Conservation (phyloP, 2,329 filamentous ascomycete species). For the Verticillium zaregamsianum region DNA sequence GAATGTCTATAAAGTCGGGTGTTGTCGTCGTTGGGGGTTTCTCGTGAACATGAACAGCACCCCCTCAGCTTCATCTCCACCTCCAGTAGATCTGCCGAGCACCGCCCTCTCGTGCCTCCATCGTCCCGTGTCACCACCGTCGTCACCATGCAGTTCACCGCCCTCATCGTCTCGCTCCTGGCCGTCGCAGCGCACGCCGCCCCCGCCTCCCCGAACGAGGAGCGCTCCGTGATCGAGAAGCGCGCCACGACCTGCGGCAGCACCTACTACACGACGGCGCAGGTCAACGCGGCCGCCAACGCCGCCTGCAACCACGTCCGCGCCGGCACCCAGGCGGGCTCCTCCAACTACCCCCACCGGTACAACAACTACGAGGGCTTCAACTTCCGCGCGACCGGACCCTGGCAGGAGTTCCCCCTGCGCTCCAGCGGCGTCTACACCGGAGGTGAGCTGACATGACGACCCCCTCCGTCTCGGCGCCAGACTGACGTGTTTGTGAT, state of each 20-base stretch:
- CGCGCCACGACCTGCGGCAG: constrained; percentile 48
- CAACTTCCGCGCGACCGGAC: constrained; percentile 49
- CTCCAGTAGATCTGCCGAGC: background rate
- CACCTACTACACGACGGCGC: constrained; percentile 44
- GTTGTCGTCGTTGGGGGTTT: background rate
- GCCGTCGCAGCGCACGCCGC: constrained; percentile 8
- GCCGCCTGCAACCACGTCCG: constrained; percentile 49
- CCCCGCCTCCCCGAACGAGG: constrained; percentile 7
- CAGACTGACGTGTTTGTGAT: background rate
- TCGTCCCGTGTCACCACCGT: background rate
- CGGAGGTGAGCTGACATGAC: constrained; percentile 37
- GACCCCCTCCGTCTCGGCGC: background rate
- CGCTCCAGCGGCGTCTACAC: constrained; percentile 50
- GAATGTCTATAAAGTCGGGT: background rate
- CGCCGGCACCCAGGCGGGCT: constrained; percentile 29
- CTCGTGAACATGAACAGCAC: background rate
- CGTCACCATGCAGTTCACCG: constrained; percentile 11
- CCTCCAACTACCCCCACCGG: constrained; percentile 47
- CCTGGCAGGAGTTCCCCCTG: constrained; percentile 63
- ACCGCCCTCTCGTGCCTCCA: background rate
- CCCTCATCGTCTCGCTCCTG: constrained; percentile 11
- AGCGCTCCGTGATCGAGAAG: constrained; percentile 29
- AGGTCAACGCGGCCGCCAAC: constrained; percentile 45
- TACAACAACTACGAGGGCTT: constrained; percentile 65
- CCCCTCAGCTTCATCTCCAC: background rate